phyloP scores from a whole-genome alignment of 768 basidiomycete species.

The Phylloporus sp. region DNA sequence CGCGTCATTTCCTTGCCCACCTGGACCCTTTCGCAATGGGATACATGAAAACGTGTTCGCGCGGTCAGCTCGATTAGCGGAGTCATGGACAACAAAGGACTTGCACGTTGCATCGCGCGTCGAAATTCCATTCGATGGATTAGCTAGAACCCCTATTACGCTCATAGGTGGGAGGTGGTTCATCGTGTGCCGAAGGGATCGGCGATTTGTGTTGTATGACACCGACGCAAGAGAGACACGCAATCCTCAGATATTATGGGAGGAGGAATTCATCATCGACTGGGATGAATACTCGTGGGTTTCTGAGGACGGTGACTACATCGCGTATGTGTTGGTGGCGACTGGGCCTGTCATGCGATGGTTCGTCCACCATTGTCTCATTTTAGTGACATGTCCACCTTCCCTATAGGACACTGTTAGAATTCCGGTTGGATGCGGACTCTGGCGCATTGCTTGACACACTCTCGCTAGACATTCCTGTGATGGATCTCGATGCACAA shows the following conservation, averaged over 20 bases:
- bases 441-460: neutral
- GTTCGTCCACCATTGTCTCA: neutral
- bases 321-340: neutral
- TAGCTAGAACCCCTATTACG: neutral
- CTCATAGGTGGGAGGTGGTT: slow-evolving; percentile 4
- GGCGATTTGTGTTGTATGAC: slow-evolving; percentile 2
- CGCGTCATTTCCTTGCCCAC: neutral
- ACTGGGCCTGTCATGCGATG: too few relatives aligned
- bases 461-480: neutral
- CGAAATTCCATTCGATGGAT: neutral
- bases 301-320: neutral
- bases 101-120: neutral
- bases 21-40: neutral
- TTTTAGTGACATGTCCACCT: neutral
- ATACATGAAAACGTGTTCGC: neutral
- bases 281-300: neutral
- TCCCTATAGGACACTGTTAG: neutral
- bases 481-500: too few relatives aligned
- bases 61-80: neutral
- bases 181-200: neutral
- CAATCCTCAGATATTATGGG: neutral
- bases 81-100: neutral
- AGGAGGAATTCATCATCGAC: neutral
- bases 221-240: neutral
- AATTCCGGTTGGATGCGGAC: neutral